Base-by-base conservation (phyloP, 73 alveolate genomes). In the Tetrahymena malaccensis region DNA sequence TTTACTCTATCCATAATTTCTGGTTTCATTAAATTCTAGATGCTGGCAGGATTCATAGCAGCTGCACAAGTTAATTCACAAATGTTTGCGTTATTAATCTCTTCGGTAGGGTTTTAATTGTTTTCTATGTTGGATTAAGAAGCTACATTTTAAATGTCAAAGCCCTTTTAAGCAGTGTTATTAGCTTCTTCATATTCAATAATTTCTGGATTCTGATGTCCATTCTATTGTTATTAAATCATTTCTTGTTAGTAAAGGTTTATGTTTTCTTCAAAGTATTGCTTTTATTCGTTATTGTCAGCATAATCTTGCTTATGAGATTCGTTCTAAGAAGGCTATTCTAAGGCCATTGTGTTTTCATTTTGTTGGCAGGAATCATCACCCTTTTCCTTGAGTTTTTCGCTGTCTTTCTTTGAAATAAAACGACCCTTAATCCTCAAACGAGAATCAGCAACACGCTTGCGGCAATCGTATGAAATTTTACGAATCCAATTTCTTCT, bases 371-470 rank as follows among this genome's bases (percentile, higher is more conserved):
- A 70, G 19, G 89, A 70, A 11, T 25, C 43, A 70, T 70, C 89
- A 31, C 89, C 85, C 85, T 58, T 25, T n/a, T 70, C 40, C 12
- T 70, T 70, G 37, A 70, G 89, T 33, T 70, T 70, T 70, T 70
- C 89, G 25, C 89, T 70, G 37, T 95, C 97, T 38, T 95, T 57
- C 55, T 95, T 85, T 56, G 95, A 85, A 34, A 95, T 95, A 38
- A 95, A 95, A 50, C 97, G 56, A 1, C 97, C 97, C 94, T 95
- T 95, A 34, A 95, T 95, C 85, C 97, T 33, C 22, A 89, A 27
- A 31, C 97, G 43, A 43, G 70, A 50, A 40, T 95, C 97, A 44
- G 97, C 97, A 34, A 95, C 84, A 44, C 94, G 55, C 22, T 89
- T 84, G 35, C 97, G 85, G 25, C 95, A 93, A 25, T 85, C 56